Evolutionary conservation across 768 basidiomycete genomes (phyloP).

Genomic region (Boletus huronensis): DNA sequence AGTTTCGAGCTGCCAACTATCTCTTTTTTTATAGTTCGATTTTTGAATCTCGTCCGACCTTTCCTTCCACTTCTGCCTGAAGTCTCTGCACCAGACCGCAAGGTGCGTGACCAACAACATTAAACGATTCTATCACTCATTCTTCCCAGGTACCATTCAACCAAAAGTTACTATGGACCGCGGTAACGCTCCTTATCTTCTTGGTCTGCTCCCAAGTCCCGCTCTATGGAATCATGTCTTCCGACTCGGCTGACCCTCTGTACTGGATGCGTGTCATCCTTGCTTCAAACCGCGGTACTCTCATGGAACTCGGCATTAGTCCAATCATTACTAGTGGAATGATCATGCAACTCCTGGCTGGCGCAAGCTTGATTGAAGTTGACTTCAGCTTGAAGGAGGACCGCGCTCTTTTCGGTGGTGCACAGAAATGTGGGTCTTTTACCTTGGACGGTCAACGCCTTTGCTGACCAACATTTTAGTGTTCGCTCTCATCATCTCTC

Average conservation of each 20-base stretch:
- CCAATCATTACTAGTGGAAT: slow-evolving; percentile 98
- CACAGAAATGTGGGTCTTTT: slow-evolving; percentile 82
- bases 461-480: slow-evolving; percentile 46
- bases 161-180: slow-evolving; percentile 98
- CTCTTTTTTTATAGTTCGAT: slow-evolving; percentile 57
- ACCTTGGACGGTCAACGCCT: neutral
- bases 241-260: slow-evolving; percentile 97
- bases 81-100: slow-evolving; percentile 96
- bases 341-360: slow-evolving; percentile 99
- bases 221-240: slow-evolving; percentile 99
- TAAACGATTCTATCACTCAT: slow-evolving; percentile 2
- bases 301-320: slow-evolving; percentile 98
- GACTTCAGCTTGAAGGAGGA: slow-evolving; percentile 98
- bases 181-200: slow-evolving; percentile 98
- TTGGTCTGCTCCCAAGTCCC: slow-evolving; percentile 99
- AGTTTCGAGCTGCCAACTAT: slow-evolving; percentile 2
- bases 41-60: slow-evolving; percentile 95
- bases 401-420: slow-evolving; percentile 89
- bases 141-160: slow-evolving; percentile 85
- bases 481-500: slow-evolving; percentile 93
- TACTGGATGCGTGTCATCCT: slow-evolving; percentile 99
- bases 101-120: slow-evolving; percentile 47
- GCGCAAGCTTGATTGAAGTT: slow-evolving; percentile 95
- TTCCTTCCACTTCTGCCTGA: slow-evolving; percentile 97
- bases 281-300: slow-evolving; percentile 95